These are phyloP conservation scores for Schizochytrium sp. DNA, from an alignment of 108 stramenopile species.

Conservation along the genomic window DNA sequence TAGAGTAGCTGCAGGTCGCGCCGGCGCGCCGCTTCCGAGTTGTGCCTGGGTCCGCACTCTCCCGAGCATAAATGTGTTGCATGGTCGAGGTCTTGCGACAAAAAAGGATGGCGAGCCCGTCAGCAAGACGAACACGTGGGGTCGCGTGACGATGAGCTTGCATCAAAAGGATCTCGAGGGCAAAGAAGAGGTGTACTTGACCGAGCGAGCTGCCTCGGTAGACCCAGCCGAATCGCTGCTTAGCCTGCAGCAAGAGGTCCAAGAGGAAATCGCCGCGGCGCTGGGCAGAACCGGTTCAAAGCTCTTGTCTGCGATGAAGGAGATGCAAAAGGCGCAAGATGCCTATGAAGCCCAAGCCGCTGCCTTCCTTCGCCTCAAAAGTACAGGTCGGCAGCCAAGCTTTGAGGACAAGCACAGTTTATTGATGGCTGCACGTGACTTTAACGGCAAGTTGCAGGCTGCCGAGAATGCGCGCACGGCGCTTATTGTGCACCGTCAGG, in stretches of 20 bases:
- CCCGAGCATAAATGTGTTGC: too few relatives aligned
- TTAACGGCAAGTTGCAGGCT: not conserved
- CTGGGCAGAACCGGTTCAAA: not conserved
- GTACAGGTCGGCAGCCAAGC: not conserved
- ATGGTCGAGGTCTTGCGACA: not conserved
- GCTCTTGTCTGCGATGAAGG: not conserved
- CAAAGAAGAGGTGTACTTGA: not conserved
- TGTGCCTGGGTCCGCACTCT: too few relatives aligned
- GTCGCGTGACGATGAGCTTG: not conserved
- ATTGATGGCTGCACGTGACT: not conserved
- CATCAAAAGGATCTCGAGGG: not conserved
- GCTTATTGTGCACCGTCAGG: not conserved
- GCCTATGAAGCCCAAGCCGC: not conserved
- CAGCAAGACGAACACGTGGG: not conserved
- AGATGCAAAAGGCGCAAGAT: not conserved
- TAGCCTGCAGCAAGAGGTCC: not conserved
- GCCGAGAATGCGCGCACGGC: not conserved
- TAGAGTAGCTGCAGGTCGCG: too few relatives aligned
- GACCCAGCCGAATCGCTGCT: not conserved
- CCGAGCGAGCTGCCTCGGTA: not conserved
- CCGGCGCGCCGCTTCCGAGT: too few relatives aligned
- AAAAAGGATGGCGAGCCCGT: not conserved
- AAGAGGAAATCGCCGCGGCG: constrained; percentile 16
- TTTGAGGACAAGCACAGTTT: not conserved
- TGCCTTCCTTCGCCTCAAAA: not conserved